Evolutionary conservation across 2,329 filamentous ascomycete species (phyloP).

Genomic region (Fusarium liriodendri): DNA sequence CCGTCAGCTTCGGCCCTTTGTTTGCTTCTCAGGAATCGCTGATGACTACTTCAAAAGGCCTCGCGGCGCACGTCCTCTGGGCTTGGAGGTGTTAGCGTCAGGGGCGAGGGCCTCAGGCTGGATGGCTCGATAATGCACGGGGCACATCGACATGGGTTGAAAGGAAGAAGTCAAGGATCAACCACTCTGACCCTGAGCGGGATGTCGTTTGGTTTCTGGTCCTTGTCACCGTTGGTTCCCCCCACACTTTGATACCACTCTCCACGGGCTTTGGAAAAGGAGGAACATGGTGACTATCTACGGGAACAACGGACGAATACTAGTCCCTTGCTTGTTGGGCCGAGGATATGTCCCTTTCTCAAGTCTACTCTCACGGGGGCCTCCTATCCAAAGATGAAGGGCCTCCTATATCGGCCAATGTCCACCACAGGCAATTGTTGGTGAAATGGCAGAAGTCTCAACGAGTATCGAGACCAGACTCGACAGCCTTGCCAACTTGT

Average conservation of each 20-base stretch:
- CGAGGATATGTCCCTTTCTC: background rate
- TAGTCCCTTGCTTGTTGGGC: background rate
- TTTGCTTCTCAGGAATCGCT: conserved; percentile 8
- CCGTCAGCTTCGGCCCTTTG: conserved; percentile 23
- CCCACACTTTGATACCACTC: conserved; percentile 23
- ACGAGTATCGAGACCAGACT: background rate
- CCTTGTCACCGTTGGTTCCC: background rate
- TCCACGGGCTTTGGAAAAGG: conserved; percentile 8
- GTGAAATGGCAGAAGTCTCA: background rate
- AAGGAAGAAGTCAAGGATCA: conserved; percentile 12
- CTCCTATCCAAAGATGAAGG: background rate
- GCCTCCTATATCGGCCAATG: background rate
- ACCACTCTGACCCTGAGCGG: background rate
- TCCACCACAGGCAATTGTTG: background rate
- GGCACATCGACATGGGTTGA: conserved; percentile 18
- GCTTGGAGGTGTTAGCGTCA: conserved; percentile 29
- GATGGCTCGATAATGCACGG: conserved; percentile 33
- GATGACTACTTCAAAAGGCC: conserved; percentile 3
- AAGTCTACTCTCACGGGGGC: background rate
- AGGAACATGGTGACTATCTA: background rate
- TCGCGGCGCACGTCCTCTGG: conserved; percentile 19
- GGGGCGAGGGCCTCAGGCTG: conserved; percentile 21
- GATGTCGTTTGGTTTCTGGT: conserved; percentile 1
- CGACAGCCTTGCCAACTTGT: background rate
- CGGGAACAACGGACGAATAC: conserved; percentile 2